These are phyloP conservation scores for Thozetella sp. DNA, from an alignment of 495 filamentous ascomycete genomes.

Conservation along the genomic window DNA sequence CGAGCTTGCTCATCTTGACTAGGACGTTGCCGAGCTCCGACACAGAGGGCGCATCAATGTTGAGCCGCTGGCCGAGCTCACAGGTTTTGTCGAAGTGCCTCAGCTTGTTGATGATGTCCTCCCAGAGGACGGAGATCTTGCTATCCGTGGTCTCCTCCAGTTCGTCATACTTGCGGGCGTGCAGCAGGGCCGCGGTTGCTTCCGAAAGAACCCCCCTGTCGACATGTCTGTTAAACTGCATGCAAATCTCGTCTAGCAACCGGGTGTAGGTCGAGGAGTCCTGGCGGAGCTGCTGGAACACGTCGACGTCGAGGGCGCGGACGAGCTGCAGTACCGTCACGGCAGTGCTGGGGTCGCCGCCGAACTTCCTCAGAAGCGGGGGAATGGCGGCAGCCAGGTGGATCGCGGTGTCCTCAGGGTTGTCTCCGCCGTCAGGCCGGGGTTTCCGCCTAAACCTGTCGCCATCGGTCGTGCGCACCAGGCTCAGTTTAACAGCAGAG, in stretches of 20 bases:
- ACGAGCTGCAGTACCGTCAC: conserved; percentile 85
- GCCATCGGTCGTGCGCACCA: conserved; percentile 61
- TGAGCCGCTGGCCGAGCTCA: conserved; percentile 64
- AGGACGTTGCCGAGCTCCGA: conserved; percentile 76
- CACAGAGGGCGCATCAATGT: conserved; percentile 61
- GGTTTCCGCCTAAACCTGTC: conserved; percentile 65
- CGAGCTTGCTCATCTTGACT: conserved; percentile 80
- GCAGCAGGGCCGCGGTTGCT: conserved; percentile 78
- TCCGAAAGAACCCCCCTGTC: conserved; percentile 84
- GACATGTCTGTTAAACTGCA: conserved; percentile 89
- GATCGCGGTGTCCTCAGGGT: conserved; percentile 73
- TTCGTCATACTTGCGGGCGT: conserved; percentile 83
- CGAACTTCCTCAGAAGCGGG: conserved; percentile 86
- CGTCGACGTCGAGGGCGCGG: conserved; percentile 80
- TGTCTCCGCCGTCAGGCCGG: conserved; percentile 58
- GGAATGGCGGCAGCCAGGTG: conserved; percentile 79
- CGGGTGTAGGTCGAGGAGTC: conserved; percentile 79
- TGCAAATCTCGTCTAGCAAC: conserved; percentile 88
- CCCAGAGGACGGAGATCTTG: conserved; percentile 83
- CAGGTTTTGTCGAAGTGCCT: conserved; percentile 65
- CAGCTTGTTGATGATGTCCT: conserved; percentile 73
- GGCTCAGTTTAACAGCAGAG: conserved; percentile 68
- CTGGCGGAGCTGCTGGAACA: conserved; percentile 88
- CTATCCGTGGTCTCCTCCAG: conserved; percentile 80
- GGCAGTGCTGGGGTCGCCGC: conserved; percentile 82